Evolutionary conservation across 2,329 filamentous ascomycete species (phyloP), one percentile per base, ranked within the genome.

Genomic region (Apiospora saccharicola): DNA sequence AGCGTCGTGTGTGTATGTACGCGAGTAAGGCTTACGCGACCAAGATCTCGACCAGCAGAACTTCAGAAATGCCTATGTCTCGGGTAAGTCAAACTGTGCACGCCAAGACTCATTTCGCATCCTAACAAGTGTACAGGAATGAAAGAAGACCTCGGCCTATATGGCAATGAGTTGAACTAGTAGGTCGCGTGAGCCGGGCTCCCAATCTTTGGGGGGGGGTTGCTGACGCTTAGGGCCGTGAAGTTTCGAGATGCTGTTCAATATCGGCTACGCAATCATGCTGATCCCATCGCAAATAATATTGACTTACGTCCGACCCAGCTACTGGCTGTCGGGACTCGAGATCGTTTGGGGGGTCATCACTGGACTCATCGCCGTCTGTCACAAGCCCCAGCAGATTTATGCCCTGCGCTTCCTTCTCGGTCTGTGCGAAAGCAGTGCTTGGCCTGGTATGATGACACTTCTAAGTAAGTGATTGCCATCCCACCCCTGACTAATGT

Each of bases 381-480:
- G 75, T n/a, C 79, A 79, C 2, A 78, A 78, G 44, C 79, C 80
- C 0, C 74, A 79, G 14, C 81, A 84, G 51, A 75, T 85, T 16
- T 84, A 84, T 70, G 78, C 80, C 1, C 72, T 84, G n/a, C 79
- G 83, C 4, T 81, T 84, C n/a, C 78, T 84, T 30, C 77, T 84
- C 26, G 83, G 83, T 0, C 70, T 85, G 1, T 83, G 80, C 73
- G 81, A 83, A 72, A 81, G 80, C 75, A 79, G 77, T 47, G 82
- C 83, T 4, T 85, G 83, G 83, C 83, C 83, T 0, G 83, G 82
- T 4, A 84, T 84, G 81, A 84, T 84, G 80, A 84, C 82, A 0
- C 74, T 84, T 6, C 80, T 84, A 49, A 84, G 81, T 81, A 64
- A 75, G 68, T 26, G 16, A 30, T 13, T 0, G 19, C 19, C 79